Percentiles rank a stretch among this genome's conserved stretches.
phyloP scores from a whole-genome alignment of 2,329 filamentous ascomycete species.

The Hypoxylon sp. region DNA sequence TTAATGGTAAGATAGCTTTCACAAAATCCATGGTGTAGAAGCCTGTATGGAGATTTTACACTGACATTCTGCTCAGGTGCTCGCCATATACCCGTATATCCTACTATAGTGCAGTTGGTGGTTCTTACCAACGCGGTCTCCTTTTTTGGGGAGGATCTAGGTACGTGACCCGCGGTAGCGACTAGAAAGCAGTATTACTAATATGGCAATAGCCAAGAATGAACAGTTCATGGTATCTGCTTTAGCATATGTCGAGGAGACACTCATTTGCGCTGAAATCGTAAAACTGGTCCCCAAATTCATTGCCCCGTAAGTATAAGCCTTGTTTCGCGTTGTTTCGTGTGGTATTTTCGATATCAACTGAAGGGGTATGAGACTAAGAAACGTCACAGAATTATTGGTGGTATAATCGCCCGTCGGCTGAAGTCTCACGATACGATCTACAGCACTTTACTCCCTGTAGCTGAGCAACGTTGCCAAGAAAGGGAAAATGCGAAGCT shows the following conservation, averaged over 20 bases:
- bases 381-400: constrained; percentile 6
- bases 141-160: constrained; percentile 37
- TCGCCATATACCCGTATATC: constrained; percentile 21
- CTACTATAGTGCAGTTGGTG: constrained; percentile 21
- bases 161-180: constrained; percentile 7
- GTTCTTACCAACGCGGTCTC: constrained; percentile 32
- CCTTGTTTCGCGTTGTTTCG: too few relatives aligned
- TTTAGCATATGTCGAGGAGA: constrained; percentile 48
- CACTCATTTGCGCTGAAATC: constrained; percentile 48
- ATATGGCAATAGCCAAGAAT: constrained; percentile 40
- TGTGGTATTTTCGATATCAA: too few relatives aligned
- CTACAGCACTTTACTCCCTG: too few relatives aligned
- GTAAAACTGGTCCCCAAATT: constrained; percentile 28
- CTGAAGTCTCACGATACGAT: constrained; percentile 9
- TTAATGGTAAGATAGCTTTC: too few relatives aligned
- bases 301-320: not conserved
- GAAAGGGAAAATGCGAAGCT: too few relatives aligned
- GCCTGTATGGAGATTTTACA: too few relatives aligned
- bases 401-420: constrained; percentile 3
- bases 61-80: too few relatives aligned
- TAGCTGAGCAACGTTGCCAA: too few relatives aligned
- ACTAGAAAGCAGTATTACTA: not conserved
- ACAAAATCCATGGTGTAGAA: too few relatives aligned
- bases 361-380: too few relatives aligned
- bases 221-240: constrained; percentile 48